These are phyloP conservation scores for Pholiota microspora DNA, from an alignment of 768 basidiomycete genomes.

Conservation along the genomic window DNA sequence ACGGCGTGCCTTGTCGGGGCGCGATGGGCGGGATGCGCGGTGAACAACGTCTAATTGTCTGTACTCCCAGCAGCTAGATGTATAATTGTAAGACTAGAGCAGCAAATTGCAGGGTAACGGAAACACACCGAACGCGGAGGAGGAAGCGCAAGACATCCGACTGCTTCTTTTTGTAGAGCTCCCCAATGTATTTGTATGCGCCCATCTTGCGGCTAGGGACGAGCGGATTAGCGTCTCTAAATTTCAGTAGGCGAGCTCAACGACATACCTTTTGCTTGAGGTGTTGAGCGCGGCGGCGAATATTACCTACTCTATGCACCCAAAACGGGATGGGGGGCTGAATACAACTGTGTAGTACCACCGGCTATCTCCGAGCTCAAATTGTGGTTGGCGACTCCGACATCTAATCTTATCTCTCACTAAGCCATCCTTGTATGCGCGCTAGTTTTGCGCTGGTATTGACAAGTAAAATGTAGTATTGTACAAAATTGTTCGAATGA, in stretches of 20 bases:
- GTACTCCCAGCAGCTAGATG: constrained; percentile 91
- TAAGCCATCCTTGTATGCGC: too few relatives aligned
- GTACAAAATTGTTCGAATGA: background rate
- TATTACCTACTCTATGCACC: constrained; percentile 18
- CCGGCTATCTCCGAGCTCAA: constrained; percentile 33
- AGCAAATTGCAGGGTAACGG: background rate
- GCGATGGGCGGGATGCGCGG: constrained; percentile 95
- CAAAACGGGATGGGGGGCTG: constrained; percentile 27
- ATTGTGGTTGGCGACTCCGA: background rate
- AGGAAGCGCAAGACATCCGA: constrained; percentile 97
- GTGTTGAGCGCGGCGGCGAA: constrained; percentile 32
- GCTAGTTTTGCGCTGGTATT: background rate
- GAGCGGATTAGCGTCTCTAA: constrained; percentile 12
- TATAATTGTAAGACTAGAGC: background rate
- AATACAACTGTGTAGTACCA: constrained; percentile 36
- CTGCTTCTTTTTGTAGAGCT: constrained; percentile 98
- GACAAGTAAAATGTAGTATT: background rate
- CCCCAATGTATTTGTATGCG: constrained; percentile 95
- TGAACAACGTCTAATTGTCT: constrained; percentile 98
- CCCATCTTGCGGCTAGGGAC: constrained; percentile 66
- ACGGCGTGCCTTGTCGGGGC: constrained; percentile 98
- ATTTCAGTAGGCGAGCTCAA: constrained; percentile 16
- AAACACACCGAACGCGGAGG: constrained; percentile 84
- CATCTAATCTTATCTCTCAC: background rate
- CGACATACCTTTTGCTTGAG: constrained; percentile 38